Evolutionary conservation across 768 basidiomycete genomes (phyloP), one percentile per base, ranked within the genome.

Genomic region (Russula lepida): DNA sequence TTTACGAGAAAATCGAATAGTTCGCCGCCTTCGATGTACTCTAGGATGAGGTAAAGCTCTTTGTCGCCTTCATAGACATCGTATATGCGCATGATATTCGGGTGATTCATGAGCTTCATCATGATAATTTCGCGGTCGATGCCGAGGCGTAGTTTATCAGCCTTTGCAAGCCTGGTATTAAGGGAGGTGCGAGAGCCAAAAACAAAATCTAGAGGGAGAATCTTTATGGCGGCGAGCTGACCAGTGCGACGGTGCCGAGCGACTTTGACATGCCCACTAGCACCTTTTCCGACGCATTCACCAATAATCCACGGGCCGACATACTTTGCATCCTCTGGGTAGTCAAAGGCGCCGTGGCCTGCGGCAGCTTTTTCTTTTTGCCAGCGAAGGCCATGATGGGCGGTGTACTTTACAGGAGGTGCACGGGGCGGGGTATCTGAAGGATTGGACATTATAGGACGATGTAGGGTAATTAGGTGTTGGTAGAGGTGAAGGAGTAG

Each of bases 31-130:
- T 94, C 86, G 53, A 98, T 88, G 70, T 95, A 98, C 74, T 98
- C 95, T 54, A 98, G 81, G 35, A 98, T 86, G 33, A 98, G 84
- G 74, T 88, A 97, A 44, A 98, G 85, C 66, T 95, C 91, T 69
- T 82, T 86, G 44, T 89, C 85, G 70, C 91, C 89, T 74, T 98
- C 93, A 74, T 89, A 97, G 56, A 98, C 95, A 70, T 98, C 95
- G 73, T 92, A 94, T 43, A 98, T 86, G 63, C 88, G 85, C 78
- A 98, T 84, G 68, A 98, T 92, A 74, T 97, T 97, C 1, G 93
- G 95, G 71, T 98, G 95, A 69, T 95, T 91, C 86, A 98, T 94
- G 68, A 98, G 87, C 73, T 98, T 98, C 95, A 98, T 95, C 86
- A 98, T 94, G 58, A 90, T 92, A 63, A 98, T 95, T 73, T 98